phyloP scores from a whole-genome alignment of 352 stramenopile species.

The Pythium utonaiense region DNA sequence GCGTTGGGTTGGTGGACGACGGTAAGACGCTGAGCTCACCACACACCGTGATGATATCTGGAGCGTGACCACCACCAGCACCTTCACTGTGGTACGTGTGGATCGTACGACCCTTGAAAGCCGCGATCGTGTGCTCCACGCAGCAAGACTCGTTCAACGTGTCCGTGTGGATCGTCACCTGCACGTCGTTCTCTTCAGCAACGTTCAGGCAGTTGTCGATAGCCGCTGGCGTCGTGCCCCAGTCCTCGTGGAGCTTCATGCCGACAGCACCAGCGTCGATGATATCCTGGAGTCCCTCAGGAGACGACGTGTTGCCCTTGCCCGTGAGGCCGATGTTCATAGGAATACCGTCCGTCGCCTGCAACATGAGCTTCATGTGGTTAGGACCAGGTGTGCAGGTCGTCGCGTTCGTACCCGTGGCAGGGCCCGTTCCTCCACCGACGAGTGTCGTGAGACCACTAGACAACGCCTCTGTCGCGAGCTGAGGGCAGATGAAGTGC shows the following conservation, averaged over 20 bases:
- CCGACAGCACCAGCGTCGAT: slow-evolving; percentile 90
- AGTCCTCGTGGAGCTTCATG: slow-evolving; percentile 98
- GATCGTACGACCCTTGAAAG: slow-evolving; percentile 95
- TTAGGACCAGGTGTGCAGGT: slow-evolving; percentile 95
- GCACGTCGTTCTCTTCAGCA: slow-evolving; percentile 90
- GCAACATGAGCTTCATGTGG: slow-evolving; percentile 96
- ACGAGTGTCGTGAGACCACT: slow-evolving; percentile 92
- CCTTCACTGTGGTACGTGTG: slow-evolving; percentile 97
- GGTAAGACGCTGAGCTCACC: slow-evolving; percentile 92
- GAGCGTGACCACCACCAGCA: slow-evolving; percentile 91
- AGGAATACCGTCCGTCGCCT: slow-evolving; percentile 89
- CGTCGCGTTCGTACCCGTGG: slow-evolving; percentile 93
- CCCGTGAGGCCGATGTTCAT: slow-evolving; percentile 98
- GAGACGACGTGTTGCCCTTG: slow-evolving; percentile 93
- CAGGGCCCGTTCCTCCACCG: slow-evolving; percentile 90
- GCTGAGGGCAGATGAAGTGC: slow-evolving; percentile 96
- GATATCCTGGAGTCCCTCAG: slow-evolving; percentile 85
- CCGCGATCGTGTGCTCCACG: slow-evolving; percentile 93
- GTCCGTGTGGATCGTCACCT: slow-evolving; percentile 98
- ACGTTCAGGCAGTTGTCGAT: slow-evolving; percentile 93
- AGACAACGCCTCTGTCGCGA: slow-evolving; percentile 91
- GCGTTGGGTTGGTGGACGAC: slow-evolving; percentile 96
- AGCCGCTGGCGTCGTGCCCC: slow-evolving; percentile 93
- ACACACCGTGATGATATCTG: slow-evolving; percentile 97
- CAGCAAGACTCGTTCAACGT: slow-evolving; percentile 96